Conservation (phyloP, 202 grass and related monocot genomes). For the Eragrostis tef region DNA sequence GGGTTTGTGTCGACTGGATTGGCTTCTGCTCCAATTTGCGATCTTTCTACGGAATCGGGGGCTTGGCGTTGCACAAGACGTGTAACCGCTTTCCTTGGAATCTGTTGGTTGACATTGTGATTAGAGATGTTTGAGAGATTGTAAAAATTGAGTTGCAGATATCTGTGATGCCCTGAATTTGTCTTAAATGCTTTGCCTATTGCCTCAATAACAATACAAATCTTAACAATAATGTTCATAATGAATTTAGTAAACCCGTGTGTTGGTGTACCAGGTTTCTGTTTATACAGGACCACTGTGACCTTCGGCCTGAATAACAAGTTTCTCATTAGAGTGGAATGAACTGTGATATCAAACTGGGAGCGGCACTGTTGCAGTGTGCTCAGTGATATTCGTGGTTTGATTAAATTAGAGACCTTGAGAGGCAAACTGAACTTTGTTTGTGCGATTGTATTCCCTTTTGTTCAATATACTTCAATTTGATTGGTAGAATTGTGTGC, state of each 20-base stretch:
- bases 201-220: neutral
- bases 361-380: neutral
- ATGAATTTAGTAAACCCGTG: neutral
- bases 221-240: conserved; percentile 12
- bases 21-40: neutral
- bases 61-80: neutral
- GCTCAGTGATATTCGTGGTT: neutral
- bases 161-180: neutral
- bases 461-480: neutral
- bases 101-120: conserved; percentile 2
- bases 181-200: neutral
- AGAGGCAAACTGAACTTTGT: neutral
- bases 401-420: conserved; percentile 14
- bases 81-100: neutral
- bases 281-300: neutral
- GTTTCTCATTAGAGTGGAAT: neutral
- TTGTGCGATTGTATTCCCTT: neutral
- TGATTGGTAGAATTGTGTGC: neutral
- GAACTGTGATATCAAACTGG: neutral
- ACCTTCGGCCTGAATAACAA: neutral
- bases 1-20: neutral
- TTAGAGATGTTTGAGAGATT: neutral
- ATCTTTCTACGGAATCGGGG: neutral
- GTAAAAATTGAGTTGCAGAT: conserved; percentile 13
- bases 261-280: neutral